Conservation (phyloP, 1,139 yeast species). For the Sugiyamaella neomexicana region DNA sequence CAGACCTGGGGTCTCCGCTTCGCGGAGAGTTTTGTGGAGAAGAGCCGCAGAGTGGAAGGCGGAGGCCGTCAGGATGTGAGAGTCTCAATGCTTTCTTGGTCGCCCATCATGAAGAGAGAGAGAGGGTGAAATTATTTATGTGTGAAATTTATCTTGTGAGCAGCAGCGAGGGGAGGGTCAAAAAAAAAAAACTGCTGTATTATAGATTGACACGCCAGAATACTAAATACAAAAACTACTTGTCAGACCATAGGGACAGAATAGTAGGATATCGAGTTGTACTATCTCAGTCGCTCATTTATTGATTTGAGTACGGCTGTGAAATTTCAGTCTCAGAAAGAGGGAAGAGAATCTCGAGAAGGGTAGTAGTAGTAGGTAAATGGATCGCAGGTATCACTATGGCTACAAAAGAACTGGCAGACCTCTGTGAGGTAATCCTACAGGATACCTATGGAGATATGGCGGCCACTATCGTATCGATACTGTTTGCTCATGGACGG, state of each 20-base stretch:
- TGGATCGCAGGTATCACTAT: constrained; percentile 14
- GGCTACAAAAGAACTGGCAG: constrained; percentile 40
- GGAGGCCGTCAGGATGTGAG: no score
- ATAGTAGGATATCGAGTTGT: no score
- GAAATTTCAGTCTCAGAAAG: constrained; percentile 3
- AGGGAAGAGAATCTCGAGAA: no score
- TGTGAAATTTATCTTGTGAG: constrained; percentile 4
- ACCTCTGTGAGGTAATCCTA: constrained; percentile 39
- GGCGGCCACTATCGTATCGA: constrained; percentile 40
- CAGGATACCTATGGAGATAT: constrained; percentile 42
- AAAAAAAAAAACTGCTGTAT: not conserved
- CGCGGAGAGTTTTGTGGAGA: not conserved
- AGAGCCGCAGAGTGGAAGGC: not conserved
- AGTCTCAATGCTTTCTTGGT: no score
- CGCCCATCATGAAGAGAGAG: constrained; percentile 4
- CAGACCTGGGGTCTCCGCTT: not conserved
- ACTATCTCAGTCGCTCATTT: not conserved
- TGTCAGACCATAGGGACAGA: no score
- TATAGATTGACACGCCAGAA: not conserved
- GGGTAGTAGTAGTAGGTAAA: no score
- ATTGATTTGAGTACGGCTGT: constrained; percentile 9
- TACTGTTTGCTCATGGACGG: constrained; percentile 41
- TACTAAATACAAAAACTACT: no score
- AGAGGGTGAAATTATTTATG: not conserved
- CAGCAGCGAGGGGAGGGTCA: not conserved